These are phyloP conservation scores for Durusdinium trenchii DNA, from an alignment of 73 alveolate species.

Conservation along the genomic window DNA sequence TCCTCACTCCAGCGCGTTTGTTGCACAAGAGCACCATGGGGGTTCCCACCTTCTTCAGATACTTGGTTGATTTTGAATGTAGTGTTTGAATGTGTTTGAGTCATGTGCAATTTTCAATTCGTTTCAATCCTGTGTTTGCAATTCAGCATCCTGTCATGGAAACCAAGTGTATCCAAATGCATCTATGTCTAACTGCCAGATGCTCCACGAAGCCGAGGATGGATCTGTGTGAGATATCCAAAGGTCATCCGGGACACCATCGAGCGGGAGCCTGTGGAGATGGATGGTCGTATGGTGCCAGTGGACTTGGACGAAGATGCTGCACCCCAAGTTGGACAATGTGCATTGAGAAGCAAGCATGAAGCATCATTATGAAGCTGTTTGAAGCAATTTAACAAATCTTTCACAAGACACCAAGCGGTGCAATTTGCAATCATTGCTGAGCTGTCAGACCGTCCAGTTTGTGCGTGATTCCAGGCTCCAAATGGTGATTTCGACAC, in stretches of 20 bases:
- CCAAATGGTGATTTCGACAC: conserved; percentile 98
- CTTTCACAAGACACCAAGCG: no score
- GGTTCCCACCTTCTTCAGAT: conserved; percentile 94
- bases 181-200: background rate
- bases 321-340: background rate
- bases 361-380: no score
- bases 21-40: conserved; percentile 95
- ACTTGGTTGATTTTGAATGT: background rate
- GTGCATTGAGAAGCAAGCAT: background rate
- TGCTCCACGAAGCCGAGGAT: conserved; percentile 21
- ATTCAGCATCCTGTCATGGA: background rate
- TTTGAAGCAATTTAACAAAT: no score
- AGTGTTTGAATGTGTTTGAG: no score
- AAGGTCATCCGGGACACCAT: conserved; percentile 95
- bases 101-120: background rate
- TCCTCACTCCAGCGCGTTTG: no score
- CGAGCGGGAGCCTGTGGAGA: conserved; percentile 95
- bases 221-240: conserved; percentile 94
- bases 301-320: conserved; percentile 93
- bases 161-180: background rate
- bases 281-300: conserved; percentile 96
- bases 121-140: background rate
- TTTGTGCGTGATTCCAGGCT: conserved; percentile 15
- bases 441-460: no score
- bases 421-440: no score